These are phyloP conservation scores for Fraxinus nigra DNA, from an alignment of 305 asterid species.

Conservation along the genomic window DNA sequence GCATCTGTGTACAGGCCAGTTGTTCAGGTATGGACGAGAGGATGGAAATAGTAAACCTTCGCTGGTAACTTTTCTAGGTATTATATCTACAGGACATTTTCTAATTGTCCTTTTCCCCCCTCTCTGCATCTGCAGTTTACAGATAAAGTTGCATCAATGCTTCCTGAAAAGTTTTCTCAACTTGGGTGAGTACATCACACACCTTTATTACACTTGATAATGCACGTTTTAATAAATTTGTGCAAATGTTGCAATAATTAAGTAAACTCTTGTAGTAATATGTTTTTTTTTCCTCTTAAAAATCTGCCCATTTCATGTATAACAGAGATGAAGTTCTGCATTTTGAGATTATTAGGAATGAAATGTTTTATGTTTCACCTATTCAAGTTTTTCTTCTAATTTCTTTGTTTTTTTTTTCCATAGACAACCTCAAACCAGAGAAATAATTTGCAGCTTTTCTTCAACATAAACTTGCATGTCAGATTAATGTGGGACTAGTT, in stretches of 20 bases:
- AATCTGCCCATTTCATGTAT: neutral
- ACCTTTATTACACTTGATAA: slow-evolving; percentile 19
- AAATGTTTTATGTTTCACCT: neutral
- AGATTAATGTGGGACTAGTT: neutral
- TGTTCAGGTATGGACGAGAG: slow-evolving; percentile 62
- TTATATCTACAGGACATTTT: slow-evolving; percentile 6
- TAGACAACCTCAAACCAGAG: neutral
- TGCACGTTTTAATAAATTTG: neutral
- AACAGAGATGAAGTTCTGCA: neutral
- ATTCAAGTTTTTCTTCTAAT: neutral
- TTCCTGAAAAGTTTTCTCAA: slow-evolving; percentile 91
- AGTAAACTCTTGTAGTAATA: neutral
- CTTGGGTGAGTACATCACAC: slow-evolving; percentile 59
- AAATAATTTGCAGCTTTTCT: neutral
- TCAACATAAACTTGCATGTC: neutral
- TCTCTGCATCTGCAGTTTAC: slow-evolving; percentile 69
- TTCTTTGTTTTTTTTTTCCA: neutral
- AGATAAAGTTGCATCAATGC: slow-evolving; percentile 92
- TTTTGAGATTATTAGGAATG: neutral
- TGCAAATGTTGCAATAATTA: neutral
- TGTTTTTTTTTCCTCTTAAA: neutral
- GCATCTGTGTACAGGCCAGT: slow-evolving; percentile 98
- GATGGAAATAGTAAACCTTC: slow-evolving; percentile 21
- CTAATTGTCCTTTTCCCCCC: slow-evolving; percentile 18
- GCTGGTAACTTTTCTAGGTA: slow-evolving; percentile 7